Evolutionary conservation across 306 rosid genomes (phyloP), one percentile per base, ranked within the genome.

Genomic region (Castanopsis chinensis): DNA sequence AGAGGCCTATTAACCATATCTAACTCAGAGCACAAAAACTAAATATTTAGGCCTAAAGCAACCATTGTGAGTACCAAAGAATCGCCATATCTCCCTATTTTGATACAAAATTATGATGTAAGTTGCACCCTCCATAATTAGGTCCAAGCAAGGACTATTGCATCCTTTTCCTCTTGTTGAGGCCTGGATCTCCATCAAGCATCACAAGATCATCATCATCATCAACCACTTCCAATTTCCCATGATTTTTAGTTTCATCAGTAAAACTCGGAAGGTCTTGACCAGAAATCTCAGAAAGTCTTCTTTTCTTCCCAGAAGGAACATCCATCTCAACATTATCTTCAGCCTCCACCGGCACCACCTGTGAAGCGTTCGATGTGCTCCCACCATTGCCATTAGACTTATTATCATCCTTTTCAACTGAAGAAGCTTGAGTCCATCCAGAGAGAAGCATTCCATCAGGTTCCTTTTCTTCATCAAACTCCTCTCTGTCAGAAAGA

Each of bases 381-480:
- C 88, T 88, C 71, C 82, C 91, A 54, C 92, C 97, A 75, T 86
- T 90, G 82, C 77, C 83, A 27, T 68, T 70, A 53, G 96, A 57
- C 76, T 90, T 87, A 76, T 78, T 72, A 19, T 81, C 91, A 49
- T 86, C 84, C 67, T 77, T 86, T 18, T 86, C 97, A 76, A 80
- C 79, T 10, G 90, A 60, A 64, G 86, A 83, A 49, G 94, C 85
- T 87, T 83, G 91, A 69, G 85, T 88, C 98, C 97, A 96, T 81
- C 99, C 99, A 45, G 88, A 79, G 70, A 96, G 96, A 81, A 96
- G 87, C 97, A 96, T 88, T 59, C 91, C 97, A 79, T 96, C 98
- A 28, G 99, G 97, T 85, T 96, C 99, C 85, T 96, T 93, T 89
- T 96, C 99, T 84, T 93, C 98, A 41, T 96, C 98, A 73, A 96